Percentiles rank a stretch among this genome's conserved stretches.
Evolutionary conservation across 2,329 filamentous ascomycete species (phyloP).

Genomic region (Lachnellula occidentalis): DNA sequence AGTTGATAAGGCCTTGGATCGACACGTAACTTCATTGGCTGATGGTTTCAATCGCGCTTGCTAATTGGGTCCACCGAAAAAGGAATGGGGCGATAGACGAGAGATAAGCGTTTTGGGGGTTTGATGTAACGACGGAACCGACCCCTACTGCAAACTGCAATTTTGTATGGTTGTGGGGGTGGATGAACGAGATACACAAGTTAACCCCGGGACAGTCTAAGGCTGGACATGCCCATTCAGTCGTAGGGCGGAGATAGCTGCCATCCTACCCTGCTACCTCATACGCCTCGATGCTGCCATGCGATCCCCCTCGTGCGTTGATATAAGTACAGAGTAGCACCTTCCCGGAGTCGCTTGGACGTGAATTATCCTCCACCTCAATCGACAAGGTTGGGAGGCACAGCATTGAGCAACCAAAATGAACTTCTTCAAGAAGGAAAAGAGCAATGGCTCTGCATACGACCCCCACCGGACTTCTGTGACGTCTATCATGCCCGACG

Average conservation of each 20-base stretch:
- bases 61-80: not conserved
- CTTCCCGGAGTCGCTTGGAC: no score
- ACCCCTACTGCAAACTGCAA: not conserved
- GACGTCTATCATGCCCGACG: slow-evolving; percentile 44
- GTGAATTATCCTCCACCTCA: no score
- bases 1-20: not conserved
- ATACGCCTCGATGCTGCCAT: not conserved
- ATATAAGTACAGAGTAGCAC: not conserved
- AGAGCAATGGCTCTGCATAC: slow-evolving; percentile 5
- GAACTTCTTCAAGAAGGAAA: slow-evolving; percentile 6
- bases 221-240: slow-evolving; percentile 16
- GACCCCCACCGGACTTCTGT: slow-evolving; percentile 32
- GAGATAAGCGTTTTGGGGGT: slow-evolving; percentile 4
- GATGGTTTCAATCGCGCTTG: not conserved
- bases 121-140: not conserved
- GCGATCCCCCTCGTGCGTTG: not conserved
- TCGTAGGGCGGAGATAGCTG: slow-evolving; percentile 13
- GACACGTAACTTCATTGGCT: not conserved
- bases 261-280: slow-evolving; percentile 6
- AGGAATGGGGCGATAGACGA: not conserved
- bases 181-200: slow-evolving; percentile 8
- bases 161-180: not conserved
- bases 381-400: not conserved
- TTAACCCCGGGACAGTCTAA: slow-evolving; percentile 1
- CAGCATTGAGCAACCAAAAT: not conserved